Evolutionary conservation across 139 green algal species (phyloP), one percentile per base, ranked within the genome.

Genomic region (Chlamydomonas sphaeroides): DNA sequence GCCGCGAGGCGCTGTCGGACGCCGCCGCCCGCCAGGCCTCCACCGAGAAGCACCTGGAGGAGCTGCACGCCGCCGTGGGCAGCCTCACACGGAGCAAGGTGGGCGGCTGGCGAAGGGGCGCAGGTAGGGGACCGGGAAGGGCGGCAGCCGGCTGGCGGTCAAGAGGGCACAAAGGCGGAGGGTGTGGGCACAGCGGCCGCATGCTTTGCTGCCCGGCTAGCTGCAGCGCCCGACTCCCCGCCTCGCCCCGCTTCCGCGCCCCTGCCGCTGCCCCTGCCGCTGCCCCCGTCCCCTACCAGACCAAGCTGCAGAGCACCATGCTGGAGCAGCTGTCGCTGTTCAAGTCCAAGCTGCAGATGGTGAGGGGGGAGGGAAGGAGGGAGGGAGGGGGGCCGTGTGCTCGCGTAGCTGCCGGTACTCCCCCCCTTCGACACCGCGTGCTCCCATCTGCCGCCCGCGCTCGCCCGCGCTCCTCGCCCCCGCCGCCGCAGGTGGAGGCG

Each of bases 291-390:
- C 48, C 48, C 48, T 10, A 14, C 17, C 74, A 81, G 63, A 74
- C 62, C 20, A 83, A 83, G 63, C 76, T 83, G 38, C 76, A 83
- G 62, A 83, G 57, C 48, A 74, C 76, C 25, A 83, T 83, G 76
- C 42, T 83, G 76, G 76, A 83, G 62, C 76, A 83, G 63, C 63
- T 83, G 32, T 65, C 62, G 20, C 45, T 83, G 5, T 83, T 83
- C 76, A 83, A 83, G 33, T 49, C 76, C 61, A 83, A 83, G 45
- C 61, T 83, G 76, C 63, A 72, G 25, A 48, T 66, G 42, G 76
- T 82, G n/a, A n/a, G 75, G 61, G 45, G 8, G 14, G 10, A 51
- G 45, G 8, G 14, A 8, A 14, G 45, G 45, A 51, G 14, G 10
- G 14, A 8, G 45, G 45, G 45, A 14, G 45, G 45, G 45, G 45